Evolutionary conservation across 257 asterid species (phyloP), one percentile per base, ranked within the genome.

Genomic region (Solanum pinnatisectum): DNA sequence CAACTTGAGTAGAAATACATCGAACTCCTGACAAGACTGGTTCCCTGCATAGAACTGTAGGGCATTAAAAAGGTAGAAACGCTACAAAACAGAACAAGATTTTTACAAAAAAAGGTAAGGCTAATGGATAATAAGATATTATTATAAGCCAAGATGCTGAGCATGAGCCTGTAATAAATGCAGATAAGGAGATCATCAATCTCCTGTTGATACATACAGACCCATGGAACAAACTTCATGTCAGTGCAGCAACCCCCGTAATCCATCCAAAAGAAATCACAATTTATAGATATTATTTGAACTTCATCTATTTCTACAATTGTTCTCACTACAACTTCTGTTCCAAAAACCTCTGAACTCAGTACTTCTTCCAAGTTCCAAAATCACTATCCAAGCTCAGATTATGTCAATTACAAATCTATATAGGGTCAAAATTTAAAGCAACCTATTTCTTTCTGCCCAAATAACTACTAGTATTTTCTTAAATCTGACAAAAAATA

Each of bases 1-100:
- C 98, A 88, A 93, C 83, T 94, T 96, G 99, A 91, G 98, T 96
- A 16, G 99, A 96, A 84, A 96, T 92, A 73, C 90, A 91, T 71
- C 98, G 99, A 90, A 91, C 95, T 84, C 99, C 98, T 73, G 87
- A 35, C 70, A 88, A 39, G 65, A 93, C 92, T 83, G 89, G 94
- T 91, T 93, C 98, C 95, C 99, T 95, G 94, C 91, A 87, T 27
- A 85, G 40, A 67, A 27, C 23, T 25, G 18, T 22, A 72, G 30
- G 67, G 35, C 84, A 73, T 35, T 22, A 27, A 39, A 85, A 27
- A 73, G 59, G 59, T 10, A 85, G 46, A 86, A 49, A 33, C 5
- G 6, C 37, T 16, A 49, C 36, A 37, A 81, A 82, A 82, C 27
- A 18, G 42, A 82, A 60, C 33, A 85, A n/a, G 20, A 25, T 44